phyloP scores from a whole-genome alignment of 2,329 filamentous ascomycete genomes.

The Ascochyta rabiei region DNA sequence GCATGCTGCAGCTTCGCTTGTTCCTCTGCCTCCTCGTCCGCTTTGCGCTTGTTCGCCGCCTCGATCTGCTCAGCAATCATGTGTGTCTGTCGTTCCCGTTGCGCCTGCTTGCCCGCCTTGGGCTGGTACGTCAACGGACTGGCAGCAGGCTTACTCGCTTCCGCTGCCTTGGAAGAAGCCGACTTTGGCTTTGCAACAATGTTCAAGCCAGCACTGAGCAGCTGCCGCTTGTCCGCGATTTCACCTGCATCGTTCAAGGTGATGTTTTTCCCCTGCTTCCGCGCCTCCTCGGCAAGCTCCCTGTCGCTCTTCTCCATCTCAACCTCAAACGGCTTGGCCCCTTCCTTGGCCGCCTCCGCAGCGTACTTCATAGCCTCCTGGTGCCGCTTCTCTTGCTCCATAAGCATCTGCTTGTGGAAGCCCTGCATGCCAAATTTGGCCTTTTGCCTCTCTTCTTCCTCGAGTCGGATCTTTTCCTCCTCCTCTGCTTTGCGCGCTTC shows the following conservation, averaged over 20 bases:
- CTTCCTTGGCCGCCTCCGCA: slow-evolving; percentile 43
- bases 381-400: slow-evolving; percentile 72
- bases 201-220: slow-evolving; percentile 78
- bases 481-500: slow-evolving; percentile 73
- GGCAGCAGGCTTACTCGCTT: slow-evolving; percentile 21
- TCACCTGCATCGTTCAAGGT: slow-evolving; percentile 82
- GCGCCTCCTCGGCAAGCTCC: slow-evolving; percentile 71
- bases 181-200: slow-evolving; percentile 67
- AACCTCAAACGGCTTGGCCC: background rate
- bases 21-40: slow-evolving; percentile 72
- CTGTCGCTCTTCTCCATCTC: slow-evolving; percentile 62
- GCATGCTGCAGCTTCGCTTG: slow-evolving; percentile 67
- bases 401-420: slow-evolving; percentile 77
- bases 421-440: slow-evolving; percentile 74
- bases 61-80: slow-evolving; percentile 82
- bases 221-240: slow-evolving; percentile 82
- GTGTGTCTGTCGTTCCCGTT: slow-evolving; percentile 75
- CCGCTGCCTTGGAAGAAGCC: slow-evolving; percentile 31
- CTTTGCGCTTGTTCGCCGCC: slow-evolving; percentile 71
- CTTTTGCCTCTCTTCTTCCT: slow-evolving; percentile 69
- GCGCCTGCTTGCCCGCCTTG: slow-evolving; percentile 63
- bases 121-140: slow-evolving; percentile 30
- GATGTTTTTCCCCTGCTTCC: slow-evolving; percentile 66
- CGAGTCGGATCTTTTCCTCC: slow-evolving; percentile 71
- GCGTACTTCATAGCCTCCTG: slow-evolving; percentile 72